Percentiles rank a stretch among this genome's conserved stretches.
These are phyloP conservation scores for Fonsecaea monophora DNA, from an alignment of 2,329 filamentous ascomycete genomes.

Conservation along the genomic window DNA sequence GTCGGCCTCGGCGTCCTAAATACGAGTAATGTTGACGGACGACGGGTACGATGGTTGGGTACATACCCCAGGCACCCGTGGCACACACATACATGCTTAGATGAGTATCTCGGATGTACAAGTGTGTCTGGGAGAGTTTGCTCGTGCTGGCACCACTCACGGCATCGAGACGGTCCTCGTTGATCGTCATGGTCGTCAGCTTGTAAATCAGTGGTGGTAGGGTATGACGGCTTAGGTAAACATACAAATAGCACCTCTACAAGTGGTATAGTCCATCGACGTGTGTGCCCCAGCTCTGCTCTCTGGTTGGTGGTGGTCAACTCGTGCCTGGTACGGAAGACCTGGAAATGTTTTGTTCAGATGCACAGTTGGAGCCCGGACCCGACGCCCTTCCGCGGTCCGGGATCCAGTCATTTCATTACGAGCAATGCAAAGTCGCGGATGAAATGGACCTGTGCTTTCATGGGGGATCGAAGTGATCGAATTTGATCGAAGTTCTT, in stretches of 20 bases:
- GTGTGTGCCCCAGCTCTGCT: not conserved
- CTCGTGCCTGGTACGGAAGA: no score
- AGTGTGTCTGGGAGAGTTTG: not conserved
- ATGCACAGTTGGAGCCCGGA: not conserved
- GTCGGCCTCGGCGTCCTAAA: conserved; percentile 3
- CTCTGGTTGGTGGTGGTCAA: not conserved
- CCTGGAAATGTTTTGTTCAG: not conserved
- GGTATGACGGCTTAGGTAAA: not conserved
- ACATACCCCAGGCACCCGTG: no score
- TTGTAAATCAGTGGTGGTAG: not conserved
- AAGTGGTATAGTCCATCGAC: not conserved
- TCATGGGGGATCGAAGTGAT: no score
- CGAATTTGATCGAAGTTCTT: no score
- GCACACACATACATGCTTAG: no score
- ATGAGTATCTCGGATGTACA: no score
- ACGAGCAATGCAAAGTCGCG: no score
- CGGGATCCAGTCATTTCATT: not conserved
- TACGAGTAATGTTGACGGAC: not conserved
- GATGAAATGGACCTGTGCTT: no score
- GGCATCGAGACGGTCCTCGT: not conserved
- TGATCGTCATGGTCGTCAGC: not conserved
- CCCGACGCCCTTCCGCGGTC: not conserved
- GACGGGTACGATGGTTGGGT: not conserved
- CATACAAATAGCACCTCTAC: not conserved
- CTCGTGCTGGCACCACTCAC: not conserved